These are phyloP conservation scores for Fraxinus sp. DNA, from an alignment of 305 asterid genomes.

Conservation along the genomic window DNA sequence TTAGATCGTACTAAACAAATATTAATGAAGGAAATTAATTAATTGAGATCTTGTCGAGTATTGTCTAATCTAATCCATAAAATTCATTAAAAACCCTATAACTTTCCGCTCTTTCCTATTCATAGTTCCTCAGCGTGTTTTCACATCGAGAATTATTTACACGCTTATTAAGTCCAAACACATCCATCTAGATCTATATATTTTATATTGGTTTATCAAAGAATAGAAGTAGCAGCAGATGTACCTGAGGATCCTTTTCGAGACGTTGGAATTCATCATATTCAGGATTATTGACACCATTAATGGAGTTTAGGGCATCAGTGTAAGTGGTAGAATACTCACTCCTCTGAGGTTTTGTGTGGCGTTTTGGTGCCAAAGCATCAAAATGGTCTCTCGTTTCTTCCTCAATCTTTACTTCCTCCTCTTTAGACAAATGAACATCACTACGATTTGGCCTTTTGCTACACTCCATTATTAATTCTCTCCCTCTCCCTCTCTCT, in stretches of 20 bases:
- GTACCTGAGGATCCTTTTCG: constrained; percentile 64
- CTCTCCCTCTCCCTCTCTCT: neutral
- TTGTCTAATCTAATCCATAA: neutral
- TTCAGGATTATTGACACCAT: constrained; percentile 47
- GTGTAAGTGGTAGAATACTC: constrained; percentile 58
- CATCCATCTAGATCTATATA: neutral
- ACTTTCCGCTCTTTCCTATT: neutral
- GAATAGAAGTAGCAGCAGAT: neutral
- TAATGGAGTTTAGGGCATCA: constrained; percentile 40
- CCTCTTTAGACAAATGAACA: constrained; percentile 55
- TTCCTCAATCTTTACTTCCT: constrained; percentile 60
- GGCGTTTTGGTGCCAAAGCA: constrained; percentile 73
- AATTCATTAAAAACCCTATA: neutral
- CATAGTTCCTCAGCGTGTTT: neutral
- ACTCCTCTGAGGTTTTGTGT: constrained; percentile 89
- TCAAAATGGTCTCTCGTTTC: constrained; percentile 63
- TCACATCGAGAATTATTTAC: neutral
- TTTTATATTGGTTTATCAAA: neutral
- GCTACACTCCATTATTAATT: neutral
- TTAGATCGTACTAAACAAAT: neutral
- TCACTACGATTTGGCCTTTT: constrained; percentile 75
- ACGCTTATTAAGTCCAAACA: neutral
- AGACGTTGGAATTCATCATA: constrained; percentile 55
- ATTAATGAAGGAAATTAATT: neutral
- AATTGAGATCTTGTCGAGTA: neutral